phyloP scores from a whole-genome alignment of 1,284 basidiomycete species.

The Golubevia pallescens region DNA sequence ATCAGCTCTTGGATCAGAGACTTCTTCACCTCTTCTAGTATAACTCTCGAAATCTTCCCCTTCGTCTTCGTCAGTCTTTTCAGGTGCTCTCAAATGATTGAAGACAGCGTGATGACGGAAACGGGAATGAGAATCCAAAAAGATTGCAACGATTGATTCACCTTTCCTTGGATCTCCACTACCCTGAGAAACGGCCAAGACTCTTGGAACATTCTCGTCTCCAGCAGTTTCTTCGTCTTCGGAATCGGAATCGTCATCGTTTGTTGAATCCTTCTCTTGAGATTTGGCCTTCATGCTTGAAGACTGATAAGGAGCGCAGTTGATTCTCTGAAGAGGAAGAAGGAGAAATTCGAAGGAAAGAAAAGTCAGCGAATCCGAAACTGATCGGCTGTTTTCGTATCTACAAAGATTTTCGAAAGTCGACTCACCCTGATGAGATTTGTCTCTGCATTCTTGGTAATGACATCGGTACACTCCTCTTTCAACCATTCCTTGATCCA shows the following conservation, averaged over 20 bases:
- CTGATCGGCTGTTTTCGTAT: neutral
- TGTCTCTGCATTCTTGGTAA: neutral
- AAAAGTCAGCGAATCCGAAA: neutral
- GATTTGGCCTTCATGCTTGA: slow-evolving; percentile 37
- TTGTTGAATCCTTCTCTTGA: slow-evolving; percentile 20
- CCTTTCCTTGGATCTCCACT: slow-evolving; percentile 39
- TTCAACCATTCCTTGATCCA: slow-evolving; percentile 61
- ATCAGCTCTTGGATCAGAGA: slow-evolving; percentile 37
- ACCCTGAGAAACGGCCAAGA: slow-evolving; percentile 56
- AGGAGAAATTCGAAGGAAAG: neutral
- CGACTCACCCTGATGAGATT: slow-evolving; percentile 1
- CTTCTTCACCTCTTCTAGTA: slow-evolving; percentile 23
- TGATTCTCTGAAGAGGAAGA: slow-evolving; percentile 24
- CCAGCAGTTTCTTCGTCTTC: slow-evolving; percentile 19
- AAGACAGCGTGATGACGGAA: slow-evolving; percentile 44
- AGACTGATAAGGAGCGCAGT: slow-evolving; percentile 48
- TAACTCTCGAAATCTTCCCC: neutral
- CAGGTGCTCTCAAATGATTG: slow-evolving; percentile 38
- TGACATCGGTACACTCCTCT: slow-evolving; percentile 51
- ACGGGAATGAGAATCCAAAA: slow-evolving; percentile 48
- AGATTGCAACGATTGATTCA: slow-evolving; percentile 44
- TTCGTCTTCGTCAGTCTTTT: slow-evolving; percentile 12
- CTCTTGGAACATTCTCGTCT: slow-evolving; percentile 36
- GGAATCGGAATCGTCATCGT: slow-evolving; percentile 1
- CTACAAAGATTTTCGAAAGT: neutral